phyloP scores from a whole-genome alignment of 768 basidiomycete species.

The Astraeus odoratus region DNA sequence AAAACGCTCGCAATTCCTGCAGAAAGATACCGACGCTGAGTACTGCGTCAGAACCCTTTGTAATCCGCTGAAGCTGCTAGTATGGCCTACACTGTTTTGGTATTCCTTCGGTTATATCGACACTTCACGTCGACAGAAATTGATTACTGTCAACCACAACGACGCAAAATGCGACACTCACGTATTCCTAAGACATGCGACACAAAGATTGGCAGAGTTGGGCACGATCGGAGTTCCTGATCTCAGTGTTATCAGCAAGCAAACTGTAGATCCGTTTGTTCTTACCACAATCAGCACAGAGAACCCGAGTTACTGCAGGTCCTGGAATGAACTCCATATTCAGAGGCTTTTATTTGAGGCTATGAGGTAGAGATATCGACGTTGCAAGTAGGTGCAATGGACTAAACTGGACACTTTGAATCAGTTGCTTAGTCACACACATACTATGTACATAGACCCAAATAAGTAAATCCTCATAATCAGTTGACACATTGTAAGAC shows the following conservation, averaged over 20 bases:
- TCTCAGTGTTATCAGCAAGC: constrained; percentile 5
- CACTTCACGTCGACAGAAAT: constrained; percentile 33
- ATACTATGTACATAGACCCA: no score
- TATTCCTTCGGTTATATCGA: constrained; percentile 98
- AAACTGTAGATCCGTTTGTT: not conserved
- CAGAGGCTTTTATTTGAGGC: no score
- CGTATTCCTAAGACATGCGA: constrained; percentile 84
- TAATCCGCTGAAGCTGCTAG: not conserved
- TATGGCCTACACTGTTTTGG: constrained; percentile 76
- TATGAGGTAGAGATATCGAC: no score
- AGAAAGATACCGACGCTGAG: constrained; percentile 82
- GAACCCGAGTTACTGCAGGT: constrained; percentile 72
- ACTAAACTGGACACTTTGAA: no score
- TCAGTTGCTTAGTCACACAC: no score
- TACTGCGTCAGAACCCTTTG: not conserved
- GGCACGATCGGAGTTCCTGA: constrained; percentile 81
- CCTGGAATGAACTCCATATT: constrained; percentile 75
- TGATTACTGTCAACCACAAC: not conserved
- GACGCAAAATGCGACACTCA: constrained; percentile 30
- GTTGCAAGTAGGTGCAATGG: no score
- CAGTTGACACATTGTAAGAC: no score
- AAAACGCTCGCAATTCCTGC: constrained; percentile 95
- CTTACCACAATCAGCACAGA: constrained; percentile 86
- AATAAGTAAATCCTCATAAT: no score
- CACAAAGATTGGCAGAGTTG: constrained; percentile 89